Evolutionary conservation across 2,329 filamentous ascomycete genomes (phyloP), one percentile per base, ranked within the genome.

Genomic region (Monosporascus sp.): DNA sequence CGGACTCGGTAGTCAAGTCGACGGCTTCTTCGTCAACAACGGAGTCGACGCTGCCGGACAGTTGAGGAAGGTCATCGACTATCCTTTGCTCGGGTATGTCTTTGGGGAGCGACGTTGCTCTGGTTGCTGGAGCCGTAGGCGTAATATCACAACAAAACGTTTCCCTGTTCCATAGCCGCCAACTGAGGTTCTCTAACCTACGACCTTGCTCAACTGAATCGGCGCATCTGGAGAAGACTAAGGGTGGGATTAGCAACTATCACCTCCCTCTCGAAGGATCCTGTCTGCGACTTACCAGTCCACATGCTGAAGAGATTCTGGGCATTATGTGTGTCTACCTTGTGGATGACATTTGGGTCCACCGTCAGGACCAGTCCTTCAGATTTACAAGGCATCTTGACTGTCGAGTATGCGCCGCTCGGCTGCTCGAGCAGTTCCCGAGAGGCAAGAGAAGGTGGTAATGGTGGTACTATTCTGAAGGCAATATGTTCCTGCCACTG

Each of bases 291-390:
- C 89, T 82, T 75, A 96, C 91, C 90, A 71, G 91, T 93, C 91
- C 92, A 96, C 84, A 97, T 95, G 77, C 89, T 92, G 75, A 94
- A 95, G 50, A 97, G 84, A 68, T 92, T 95, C 74, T 96, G 90
- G 28, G 90, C 87, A 71, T 96, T 96, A 62, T 87, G 82, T 1
- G 93, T 96, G 74, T 97, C 92, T 66, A 97, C 91, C 71, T 95
- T 91, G 78, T 94, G 89, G 70, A 99, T 92, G 63, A 93, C 88
- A 69, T 87, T 89, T 60, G 90, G 86, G 76, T 97, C 91, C 71
- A 97, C 89, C 58, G 91, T 91, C 68, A 97, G 80, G 70, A 97
- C 89, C 66, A 93, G 89, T 56, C 88, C 87, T 72, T 89, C 85
- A 72, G 96, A 80, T 74, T 84, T 82, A 68, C 89, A 85, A 75